Evolutionary conservation across 129 eudicot species (phyloP), one percentile per base, ranked within the genome.

Genomic region (Chrysanthemum makinoi): DNA sequence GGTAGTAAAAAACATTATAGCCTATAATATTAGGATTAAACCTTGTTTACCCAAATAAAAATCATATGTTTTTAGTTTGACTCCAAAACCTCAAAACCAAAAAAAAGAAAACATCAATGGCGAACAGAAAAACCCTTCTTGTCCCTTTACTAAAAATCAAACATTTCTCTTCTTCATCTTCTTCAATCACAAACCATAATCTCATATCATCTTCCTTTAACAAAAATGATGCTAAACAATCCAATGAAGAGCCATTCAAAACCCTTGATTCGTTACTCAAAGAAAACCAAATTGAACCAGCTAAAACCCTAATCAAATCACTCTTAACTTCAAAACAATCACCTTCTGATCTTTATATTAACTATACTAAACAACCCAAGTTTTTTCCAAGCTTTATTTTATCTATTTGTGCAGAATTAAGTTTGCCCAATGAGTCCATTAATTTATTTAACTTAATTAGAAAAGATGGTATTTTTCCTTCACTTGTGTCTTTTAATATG

Each of bases 261-360:
- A 53, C 62, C 11, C 76, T 77, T 60, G 30, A 70, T 19, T 9
- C 13, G 19, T 71, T 77, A 13, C 72, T 77, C 13, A 76, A 77
- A 52, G 72, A 77, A 62, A 71, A 76, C 18, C 72, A 77, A 49
- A 60, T 60, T 14, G 60, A 75, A 68, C 46, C 80, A 4, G 80
- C 80, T 56, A 67, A 75, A 52, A 48, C 48, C 61, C 80, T 75
- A 5, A 65, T 75, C 74, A 75, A 67, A 75, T 24, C 68, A 13
- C 74, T 75, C 6, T 47, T 75, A 10, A 44, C 33, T n/a, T 66
- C 79, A 72, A 74, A 74, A 35, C 74, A 39, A 55, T 17, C 79
- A 10, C 79, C 73, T 67, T 75, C 79, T 44, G 66, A 66, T 39
- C 54, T 66, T 56, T 66, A 75, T 71, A 30, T 56, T 20, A 65